Evolutionary conservation across 1,139 yeast genomes (phyloP).

Genomic region (Yamadazyma diospyri): DNA sequence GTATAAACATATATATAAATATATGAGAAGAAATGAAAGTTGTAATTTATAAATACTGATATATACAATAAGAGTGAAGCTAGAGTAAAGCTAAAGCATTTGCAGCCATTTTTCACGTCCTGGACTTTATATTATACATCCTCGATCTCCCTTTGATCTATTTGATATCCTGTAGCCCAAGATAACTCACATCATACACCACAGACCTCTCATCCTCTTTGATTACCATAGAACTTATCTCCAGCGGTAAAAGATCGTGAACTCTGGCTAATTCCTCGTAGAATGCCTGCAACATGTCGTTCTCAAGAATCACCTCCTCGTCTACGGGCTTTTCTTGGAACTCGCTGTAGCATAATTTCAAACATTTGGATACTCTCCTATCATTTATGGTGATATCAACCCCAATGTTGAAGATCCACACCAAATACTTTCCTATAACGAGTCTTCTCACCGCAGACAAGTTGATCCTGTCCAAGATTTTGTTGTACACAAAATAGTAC

Average conservation of each 20-base stretch:
- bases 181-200: constrained; percentile 15
- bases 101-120: too few species aligned
- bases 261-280: constrained; percentile 21
- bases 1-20: too few species aligned
- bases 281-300: constrained; percentile 23
- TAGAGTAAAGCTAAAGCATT: too few species aligned
- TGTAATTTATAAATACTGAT: too few species aligned
- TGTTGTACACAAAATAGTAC: constrained; percentile 33
- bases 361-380: constrained; percentile 21
- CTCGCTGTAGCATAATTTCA: constrained; percentile 41
- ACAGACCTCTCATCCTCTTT: constrained; percentile 17
- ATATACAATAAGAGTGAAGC: too few species aligned
- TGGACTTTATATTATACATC: too few species aligned
- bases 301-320: constrained; percentile 15
- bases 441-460: constrained; percentile 45
- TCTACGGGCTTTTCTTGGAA: constrained; percentile 9
- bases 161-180: constrained; percentile 18
- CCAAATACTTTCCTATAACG: constrained; percentile 59
- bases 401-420: constrained; percentile 63
- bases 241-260: constrained; percentile 29
- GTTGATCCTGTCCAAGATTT: constrained; percentile 43
- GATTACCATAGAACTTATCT: constrained; percentile 18
- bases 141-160: too few species aligned
- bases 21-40: too few species aligned
- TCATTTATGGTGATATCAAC: constrained; percentile 20